Evolutionary conservation across 192 early-diverging fungal genomes (phyloP), one percentile per base, ranked within the genome.

Genomic region (Polychytrium aggregatum): DNA sequence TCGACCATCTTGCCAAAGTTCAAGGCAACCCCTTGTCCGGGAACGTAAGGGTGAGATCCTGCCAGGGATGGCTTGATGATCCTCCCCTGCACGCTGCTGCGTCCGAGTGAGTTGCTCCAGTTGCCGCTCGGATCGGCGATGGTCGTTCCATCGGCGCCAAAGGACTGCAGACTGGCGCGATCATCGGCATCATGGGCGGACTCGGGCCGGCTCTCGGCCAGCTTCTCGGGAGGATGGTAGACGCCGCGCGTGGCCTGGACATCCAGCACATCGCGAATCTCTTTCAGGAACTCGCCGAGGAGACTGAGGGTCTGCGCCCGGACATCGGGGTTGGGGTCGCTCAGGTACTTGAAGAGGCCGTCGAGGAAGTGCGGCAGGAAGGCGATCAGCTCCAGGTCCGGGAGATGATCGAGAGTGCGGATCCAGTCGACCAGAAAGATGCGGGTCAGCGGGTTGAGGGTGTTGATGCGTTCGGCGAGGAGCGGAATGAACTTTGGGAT

Each of bases 381-480:
- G 1, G 78, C 76, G 13, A 97, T 82, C 26, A 99, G 62, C 48
- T 97, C 97, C 20, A 99, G 69, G 28, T 92, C 93, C 0, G 94
- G 97, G 17, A 97, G 84, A 0, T 88, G 85, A 54, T 95, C 87
- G 31, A 99, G 61, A 0, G 94, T 82, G 8, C 74, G 71, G 35
- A 99, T 87, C 74, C 97, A 99, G 38, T 90, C 85, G 6, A 99
- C 87, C 4, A 99, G 72, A 56, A 89, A 99, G 36, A 87, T 82
- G 7, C 97, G 76, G 9, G 90, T 85, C 44, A 78, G 82, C 2
- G 94, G 86, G 59, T 92, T 92, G 50, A 88, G 72, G 7, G 84
- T 84, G 55, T 90, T 82, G 58, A 97, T 86, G 21, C 97, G 86
- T 55, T 97, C 90, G 2, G 83, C 59, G 1, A 99, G 66, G 20